A percentile compares a stretch with the other conserved stretches of the same genome.
phyloP scores from a whole-genome alignment of 805 yeast species.

The Schwanniomyces polymorphus region DNA sequence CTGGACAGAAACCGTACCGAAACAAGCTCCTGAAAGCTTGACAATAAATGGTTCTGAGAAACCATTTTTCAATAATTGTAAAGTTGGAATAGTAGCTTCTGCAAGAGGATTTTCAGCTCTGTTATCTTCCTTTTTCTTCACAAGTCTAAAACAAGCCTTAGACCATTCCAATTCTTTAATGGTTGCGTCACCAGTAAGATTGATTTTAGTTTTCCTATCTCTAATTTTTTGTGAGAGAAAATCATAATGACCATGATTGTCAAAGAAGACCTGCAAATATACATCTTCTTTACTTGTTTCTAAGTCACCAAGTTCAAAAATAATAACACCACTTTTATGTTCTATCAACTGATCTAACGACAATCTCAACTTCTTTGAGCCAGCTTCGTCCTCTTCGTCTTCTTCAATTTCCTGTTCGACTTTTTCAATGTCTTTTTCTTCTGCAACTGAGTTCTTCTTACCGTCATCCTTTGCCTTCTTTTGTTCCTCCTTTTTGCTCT shows the following conservation, averaged over 20 bases:
- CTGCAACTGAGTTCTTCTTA: slow-evolving; percentile 8
- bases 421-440: slow-evolving; percentile 3
- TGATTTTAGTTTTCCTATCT: slow-evolving; percentile 33
- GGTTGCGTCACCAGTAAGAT: slow-evolving; percentile 65
- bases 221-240: slow-evolving; percentile 57
- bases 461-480: slow-evolving; percentile 11
- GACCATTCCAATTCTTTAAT: slow-evolving; percentile 81
- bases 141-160: slow-evolving; percentile 57
- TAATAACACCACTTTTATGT: slow-evolving; percentile 74
- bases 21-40: slow-evolving; percentile 52
- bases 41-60: slow-evolving; percentile 61
- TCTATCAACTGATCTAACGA: slow-evolving; percentile 57
- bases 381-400: slow-evolving; percentile 34
- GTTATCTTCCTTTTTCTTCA: slow-evolving; percentile 53
- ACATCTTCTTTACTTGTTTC: slow-evolving; percentile 53
- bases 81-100: slow-evolving; percentile 64
- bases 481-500: slow-evolving; percentile 32
- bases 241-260: slow-evolving; percentile 67
- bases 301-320: slow-evolving; percentile 63
- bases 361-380: slow-evolving; percentile 43
- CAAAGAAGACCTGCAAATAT: slow-evolving; percentile 75
- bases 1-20: slow-evolving; percentile 55
- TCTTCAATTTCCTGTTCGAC: slow-evolving; percentile 25
- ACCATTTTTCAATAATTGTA: slow-evolving; percentile 62
- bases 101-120: slow-evolving; percentile 59